phyloP scores from a whole-genome alignment of 1,284 basidiomycete genomes.

The Naganishia sp. region DNA sequence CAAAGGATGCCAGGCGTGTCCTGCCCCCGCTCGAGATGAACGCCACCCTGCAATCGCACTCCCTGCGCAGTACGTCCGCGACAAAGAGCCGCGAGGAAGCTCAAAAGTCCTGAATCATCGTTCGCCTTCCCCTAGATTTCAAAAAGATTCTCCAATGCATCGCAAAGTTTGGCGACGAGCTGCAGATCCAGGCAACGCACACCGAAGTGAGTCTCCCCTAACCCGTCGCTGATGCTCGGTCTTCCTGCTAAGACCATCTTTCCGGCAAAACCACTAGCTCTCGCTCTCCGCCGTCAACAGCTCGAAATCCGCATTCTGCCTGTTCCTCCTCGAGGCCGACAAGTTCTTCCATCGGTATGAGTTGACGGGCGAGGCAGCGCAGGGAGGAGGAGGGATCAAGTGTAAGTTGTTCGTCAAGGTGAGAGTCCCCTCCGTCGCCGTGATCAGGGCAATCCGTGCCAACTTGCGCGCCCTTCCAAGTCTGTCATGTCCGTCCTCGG shows the following conservation, averaged over 20 bases:
- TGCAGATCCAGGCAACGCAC: constrained; percentile 47
- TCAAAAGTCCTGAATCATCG: background rate
- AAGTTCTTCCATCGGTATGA: constrained; percentile 48
- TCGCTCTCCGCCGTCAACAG: constrained; percentile 45
- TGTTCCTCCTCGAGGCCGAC: constrained; percentile 44
- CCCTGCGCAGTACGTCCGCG: constrained; percentile 25
- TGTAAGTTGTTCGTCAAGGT: constrained; percentile 52
- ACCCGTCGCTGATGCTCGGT: background rate
- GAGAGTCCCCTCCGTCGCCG: constrained; percentile 20
- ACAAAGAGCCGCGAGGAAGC: background rate
- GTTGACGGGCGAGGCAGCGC: constrained; percentile 36
- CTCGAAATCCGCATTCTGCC: constrained; percentile 50
- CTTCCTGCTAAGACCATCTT: background rate
- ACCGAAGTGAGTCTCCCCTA: constrained; percentile 39
- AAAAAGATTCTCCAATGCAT: constrained; percentile 50
- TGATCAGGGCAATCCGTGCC: background rate
- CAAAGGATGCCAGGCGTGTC: too few relatives aligned
- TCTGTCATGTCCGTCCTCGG: constrained; percentile 50
- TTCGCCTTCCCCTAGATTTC: constrained; percentile 42
- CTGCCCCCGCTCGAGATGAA: constrained; percentile 15
- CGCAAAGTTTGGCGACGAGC: constrained; percentile 51
- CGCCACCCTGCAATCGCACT: constrained; percentile 26
- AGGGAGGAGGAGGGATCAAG: constrained; percentile 42
- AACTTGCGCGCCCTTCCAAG: constrained; percentile 34
- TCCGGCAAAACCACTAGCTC: constrained; percentile 14